Base-by-base conservation (phyloP, 1,284 basidiomycete species). In the Apiotrichum siamense region DNA sequence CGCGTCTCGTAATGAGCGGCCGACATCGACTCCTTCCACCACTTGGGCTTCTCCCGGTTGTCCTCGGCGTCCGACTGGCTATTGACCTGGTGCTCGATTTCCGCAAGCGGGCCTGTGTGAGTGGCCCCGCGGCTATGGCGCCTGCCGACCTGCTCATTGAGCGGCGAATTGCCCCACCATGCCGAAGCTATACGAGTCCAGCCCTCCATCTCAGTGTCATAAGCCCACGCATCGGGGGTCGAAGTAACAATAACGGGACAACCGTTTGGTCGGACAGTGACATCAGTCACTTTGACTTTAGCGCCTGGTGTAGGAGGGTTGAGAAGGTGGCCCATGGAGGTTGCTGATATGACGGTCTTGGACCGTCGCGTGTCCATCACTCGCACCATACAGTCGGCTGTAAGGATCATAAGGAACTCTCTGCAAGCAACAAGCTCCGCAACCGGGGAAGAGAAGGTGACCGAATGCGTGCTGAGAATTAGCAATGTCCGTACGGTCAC, bases 1-100 rank as follows among this genome's bases (percentile, higher is more conserved):
- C 83, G 81, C 41, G 82, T 83, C 76, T 96, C 92, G 52, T 92
- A 75, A 73, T 93, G 88, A 2, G 85, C 86, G 9, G 94, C 77
- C 10, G 86, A 87, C 61, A 90, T 67, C 15, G 88, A 87, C 5
- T 82, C 76, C 51, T 72, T 79, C 85, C 87, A 92, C 83, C 87
- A 90, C 55, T 80, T 73, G 11, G 85, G 83, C 37, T 49, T 48
- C 13, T 59, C 60, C 3, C 75, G 24, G 46, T 21, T 21, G 47
- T 74, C 73, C 55, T 70, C 79, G 47, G 26, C 26, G 17, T 43
- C 47, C 15, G 13, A 17, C 13, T 9, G 13, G 18, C n/a, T 35
- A 12, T 12, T n/a, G 33, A 35, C 18, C 13, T 50, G 46, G 11
- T 44, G 37, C 43, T 71, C 66, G 26, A 66, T 59, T 18, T 58